A percentile compares a stretch with the other conserved stretches of the same genome.
phyloP scores from a whole-genome alignment of 75 land plant genomes.

The Cryptomeria japonica region DNA sequence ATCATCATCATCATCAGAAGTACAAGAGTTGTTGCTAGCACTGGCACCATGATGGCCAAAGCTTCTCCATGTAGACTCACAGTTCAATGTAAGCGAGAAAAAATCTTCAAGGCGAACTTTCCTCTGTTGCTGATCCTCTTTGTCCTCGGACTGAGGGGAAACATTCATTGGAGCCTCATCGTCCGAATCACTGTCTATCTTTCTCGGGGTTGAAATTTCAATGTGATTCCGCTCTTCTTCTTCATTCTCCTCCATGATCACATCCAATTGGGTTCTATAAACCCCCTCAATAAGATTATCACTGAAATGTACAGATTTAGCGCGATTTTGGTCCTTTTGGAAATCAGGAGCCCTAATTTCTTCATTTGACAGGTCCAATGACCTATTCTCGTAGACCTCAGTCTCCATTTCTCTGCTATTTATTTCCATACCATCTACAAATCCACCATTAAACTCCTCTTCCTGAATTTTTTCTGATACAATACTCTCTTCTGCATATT shows the following conservation, averaged over 20 bases:
- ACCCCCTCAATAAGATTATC: background rate
- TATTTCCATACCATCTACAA: background rate
- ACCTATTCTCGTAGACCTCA: background rate
- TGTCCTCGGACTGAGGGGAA: background rate
- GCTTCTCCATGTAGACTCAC: background rate
- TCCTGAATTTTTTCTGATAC: background rate
- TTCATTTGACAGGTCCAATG: background rate
- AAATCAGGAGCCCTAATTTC: background rate
- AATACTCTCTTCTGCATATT: background rate
- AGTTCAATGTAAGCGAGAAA: background rate
- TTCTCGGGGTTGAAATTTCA: background rate
- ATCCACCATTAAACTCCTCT: background rate
- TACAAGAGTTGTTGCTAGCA: background rate
- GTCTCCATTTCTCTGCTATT: background rate
- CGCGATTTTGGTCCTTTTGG: background rate
- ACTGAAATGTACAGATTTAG: background rate
- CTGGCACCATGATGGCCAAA: background rate
- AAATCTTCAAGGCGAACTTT: background rate
- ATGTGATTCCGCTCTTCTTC: background rate
- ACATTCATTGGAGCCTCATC: background rate
- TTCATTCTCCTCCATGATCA: constrained; percentile 5
- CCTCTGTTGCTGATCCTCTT: background rate
- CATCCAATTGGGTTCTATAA: constrained; percentile 1
- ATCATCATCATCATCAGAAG: constrained; percentile 1
- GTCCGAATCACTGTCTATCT: background rate